Evolutionary conservation across 495 filamentous ascomycete species (phyloP).

Genomic region (Podospora sp.): DNA sequence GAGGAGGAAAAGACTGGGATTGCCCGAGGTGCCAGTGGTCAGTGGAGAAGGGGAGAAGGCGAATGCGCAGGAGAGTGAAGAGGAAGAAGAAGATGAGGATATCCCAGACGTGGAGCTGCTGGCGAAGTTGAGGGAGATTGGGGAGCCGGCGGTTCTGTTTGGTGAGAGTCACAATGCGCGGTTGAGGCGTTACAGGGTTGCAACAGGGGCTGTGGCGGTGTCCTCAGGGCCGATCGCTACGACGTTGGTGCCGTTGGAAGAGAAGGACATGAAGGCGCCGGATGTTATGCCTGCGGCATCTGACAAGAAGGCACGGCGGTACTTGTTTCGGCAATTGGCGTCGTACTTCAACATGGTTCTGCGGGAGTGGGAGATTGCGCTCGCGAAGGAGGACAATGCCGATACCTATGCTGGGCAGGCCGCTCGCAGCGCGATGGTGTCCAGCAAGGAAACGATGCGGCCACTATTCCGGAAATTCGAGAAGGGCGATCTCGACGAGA

Average conservation of each 20-base stretch:
- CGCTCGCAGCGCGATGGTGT: constrained; percentile 76
- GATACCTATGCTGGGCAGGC: constrained; percentile 75
- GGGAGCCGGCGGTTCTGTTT: constrained; percentile 76
- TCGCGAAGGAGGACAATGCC: constrained; percentile 70
- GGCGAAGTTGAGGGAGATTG: constrained; percentile 65
- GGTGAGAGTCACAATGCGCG: constrained; percentile 75
- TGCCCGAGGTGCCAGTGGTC: constrained; percentile 67
- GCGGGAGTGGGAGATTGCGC: constrained; percentile 79
- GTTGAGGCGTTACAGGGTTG: constrained; percentile 64
- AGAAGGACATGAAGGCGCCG: constrained; percentile 84
- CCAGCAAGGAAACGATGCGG: constrained; percentile 80
- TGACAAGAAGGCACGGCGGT: constrained; percentile 58
- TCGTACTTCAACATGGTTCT: constrained; percentile 94
- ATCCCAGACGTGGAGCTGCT: constrained; percentile 73
- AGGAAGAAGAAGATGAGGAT: constrained; percentile 53
- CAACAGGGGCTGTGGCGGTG: constrained; percentile 50
- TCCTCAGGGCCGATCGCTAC: constrained; percentile 64
- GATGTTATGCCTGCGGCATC: constrained; percentile 55
- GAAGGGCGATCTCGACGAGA: constrained; percentile 72
- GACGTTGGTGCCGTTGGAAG: constrained; percentile 71
- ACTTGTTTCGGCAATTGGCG: constrained; percentile 82
- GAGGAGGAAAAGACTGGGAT: constrained; percentile 57
- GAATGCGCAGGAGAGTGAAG: constrained; percentile 47
- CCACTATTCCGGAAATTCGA: constrained; percentile 92
- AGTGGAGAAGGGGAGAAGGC: constrained; percentile 28